Percentiles rank a stretch among this genome's conserved stretches.
Evolutionary conservation across 257 asterid genomes (phyloP).

Genomic region (Orobanche coerulescens): DNA sequence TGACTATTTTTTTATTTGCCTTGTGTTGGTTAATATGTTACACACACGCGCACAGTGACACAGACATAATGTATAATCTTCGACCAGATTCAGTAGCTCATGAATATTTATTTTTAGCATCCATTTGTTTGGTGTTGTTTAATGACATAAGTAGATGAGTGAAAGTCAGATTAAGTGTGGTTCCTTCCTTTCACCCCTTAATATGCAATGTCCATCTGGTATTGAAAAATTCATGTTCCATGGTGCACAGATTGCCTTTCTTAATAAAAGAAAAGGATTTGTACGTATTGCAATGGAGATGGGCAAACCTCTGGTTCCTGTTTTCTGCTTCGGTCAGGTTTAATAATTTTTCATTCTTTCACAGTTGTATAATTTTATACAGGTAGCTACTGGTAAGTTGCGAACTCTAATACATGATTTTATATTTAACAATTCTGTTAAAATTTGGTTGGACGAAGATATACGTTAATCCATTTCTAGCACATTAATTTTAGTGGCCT

Average conservation of each 20-base stretch:
- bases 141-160: background rate
- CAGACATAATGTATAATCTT: background rate
- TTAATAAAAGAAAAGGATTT: slow-evolving; percentile 70
- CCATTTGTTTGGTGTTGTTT: background rate
- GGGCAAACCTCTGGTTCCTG: slow-evolving; percentile 95
- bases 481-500: too few species aligned
- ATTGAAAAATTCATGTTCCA: slow-evolving; percentile 13
- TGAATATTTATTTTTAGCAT: background rate
- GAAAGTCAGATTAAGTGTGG: background rate
- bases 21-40: too few species aligned
- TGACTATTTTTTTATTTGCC: background rate
- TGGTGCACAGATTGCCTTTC: slow-evolving; percentile 52
- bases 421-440: background rate
- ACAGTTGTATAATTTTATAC: background rate
- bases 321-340: slow-evolving; percentile 98
- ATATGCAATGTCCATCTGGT: slow-evolving; percentile 3
- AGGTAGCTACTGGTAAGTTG: background rate
- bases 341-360: slow-evolving; percentile 11
- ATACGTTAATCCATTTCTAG: background rate
- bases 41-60: too few species aligned
- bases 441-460: background rate
- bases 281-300: slow-evolving; percentile 77
- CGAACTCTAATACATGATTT: background rate
- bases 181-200: background rate
- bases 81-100: slow-evolving; percentile 11